These are phyloP conservation scores for Aspergillus taichungensis DNA, from an alignment of 495 filamentous ascomycete species.

Conservation along the genomic window DNA sequence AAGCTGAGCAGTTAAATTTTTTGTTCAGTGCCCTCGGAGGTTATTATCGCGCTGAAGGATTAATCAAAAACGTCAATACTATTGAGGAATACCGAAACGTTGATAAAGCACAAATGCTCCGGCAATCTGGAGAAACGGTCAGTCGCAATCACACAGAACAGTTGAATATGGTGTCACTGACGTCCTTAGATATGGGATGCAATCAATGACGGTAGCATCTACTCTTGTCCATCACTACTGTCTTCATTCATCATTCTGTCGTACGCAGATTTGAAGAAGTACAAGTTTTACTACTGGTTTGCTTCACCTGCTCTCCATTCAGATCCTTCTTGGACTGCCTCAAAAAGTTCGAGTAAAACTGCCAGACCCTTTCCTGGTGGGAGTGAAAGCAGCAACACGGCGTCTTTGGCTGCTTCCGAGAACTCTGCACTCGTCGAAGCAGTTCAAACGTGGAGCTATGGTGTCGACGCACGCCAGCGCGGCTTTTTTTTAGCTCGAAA, in stretches of 20 bases:
- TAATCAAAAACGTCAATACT: conserved; percentile 93
- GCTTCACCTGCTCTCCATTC: conserved; percentile 90
- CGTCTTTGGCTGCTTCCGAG: conserved; percentile 53
- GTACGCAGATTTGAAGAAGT: conserved; percentile 96
- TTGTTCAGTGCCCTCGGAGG: conserved; percentile 55
- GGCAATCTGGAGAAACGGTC: conserved; percentile 68
- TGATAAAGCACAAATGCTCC: conserved; percentile 63
- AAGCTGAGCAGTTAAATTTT: too few species aligned
- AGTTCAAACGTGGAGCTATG: conserved; percentile 79
- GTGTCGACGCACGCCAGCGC: conserved; percentile 68
- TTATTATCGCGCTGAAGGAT: conserved; percentile 77
- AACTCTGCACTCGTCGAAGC: conserved; percentile 65
- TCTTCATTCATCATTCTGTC: conserved; percentile 80
- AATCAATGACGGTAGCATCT: conserved; percentile 90
- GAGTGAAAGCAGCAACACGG: conserved; percentile 15
- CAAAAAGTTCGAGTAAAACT: conserved; percentile 6
- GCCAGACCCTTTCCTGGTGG: background rate
- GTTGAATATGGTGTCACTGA: too few species aligned
- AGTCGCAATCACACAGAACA: conserved; percentile 8
- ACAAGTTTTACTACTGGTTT: conserved; percentile 91
- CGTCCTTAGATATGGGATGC: conserved; percentile 81
- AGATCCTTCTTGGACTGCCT: conserved; percentile 64
- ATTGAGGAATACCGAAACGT: conserved; percentile 81
- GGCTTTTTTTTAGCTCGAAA: conserved; percentile 92
- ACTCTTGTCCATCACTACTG: conserved; percentile 83